These are phyloP conservation scores for Orbilia brochopaga DNA, from an alignment of 2,329 filamentous ascomycete genomes.

Conservation along the genomic window DNA sequence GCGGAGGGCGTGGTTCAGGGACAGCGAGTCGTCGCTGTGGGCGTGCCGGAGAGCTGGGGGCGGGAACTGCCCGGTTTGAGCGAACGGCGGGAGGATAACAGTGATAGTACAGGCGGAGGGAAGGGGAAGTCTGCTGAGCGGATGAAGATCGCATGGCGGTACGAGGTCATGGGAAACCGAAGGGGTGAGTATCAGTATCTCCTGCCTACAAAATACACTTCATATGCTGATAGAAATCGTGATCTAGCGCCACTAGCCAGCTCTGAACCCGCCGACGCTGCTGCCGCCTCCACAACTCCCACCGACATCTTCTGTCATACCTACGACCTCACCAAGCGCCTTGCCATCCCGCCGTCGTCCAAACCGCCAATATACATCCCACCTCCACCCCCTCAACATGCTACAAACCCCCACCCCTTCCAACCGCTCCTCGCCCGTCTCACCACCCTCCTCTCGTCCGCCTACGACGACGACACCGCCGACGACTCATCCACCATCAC, in stretches of 20 bases:
- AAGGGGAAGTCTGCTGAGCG: slow-evolving; percentile 65
- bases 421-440: slow-evolving; percentile 68
- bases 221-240: too few relatives aligned
- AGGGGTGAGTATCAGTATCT: slow-evolving; percentile 57
- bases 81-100: slow-evolving; percentile 60
- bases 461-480: slow-evolving; percentile 58
- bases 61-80: slow-evolving; percentile 73
- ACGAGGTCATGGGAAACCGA: slow-evolving; percentile 79
- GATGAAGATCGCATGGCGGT: slow-evolving; percentile 99
- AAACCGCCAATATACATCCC: slow-evolving; percentile 63
- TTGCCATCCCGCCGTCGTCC: slow-evolving; percentile 65
- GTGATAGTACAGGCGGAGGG: slow-evolving; percentile 55
- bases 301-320: slow-evolving; percentile 68
- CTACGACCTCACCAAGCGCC: slow-evolving; percentile 73
- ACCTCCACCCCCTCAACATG: slow-evolving; percentile 55
- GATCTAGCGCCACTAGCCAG: too few relatives aligned
- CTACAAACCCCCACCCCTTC: slow-evolving; percentile 62
- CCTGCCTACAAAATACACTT: too few relatives aligned
- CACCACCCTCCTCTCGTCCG: slow-evolving; percentile 64
- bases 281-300: neutral
- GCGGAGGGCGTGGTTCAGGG: slow-evolving; percentile 92
- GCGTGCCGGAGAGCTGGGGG: slow-evolving; percentile 78
- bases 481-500: slow-evolving; percentile 67
- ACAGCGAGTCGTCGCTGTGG: slow-evolving; percentile 84
- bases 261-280: too few relatives aligned